phyloP scores from a whole-genome alignment of 495 filamentous ascomycete species.

The Talaromyces nanjingensis region DNA sequence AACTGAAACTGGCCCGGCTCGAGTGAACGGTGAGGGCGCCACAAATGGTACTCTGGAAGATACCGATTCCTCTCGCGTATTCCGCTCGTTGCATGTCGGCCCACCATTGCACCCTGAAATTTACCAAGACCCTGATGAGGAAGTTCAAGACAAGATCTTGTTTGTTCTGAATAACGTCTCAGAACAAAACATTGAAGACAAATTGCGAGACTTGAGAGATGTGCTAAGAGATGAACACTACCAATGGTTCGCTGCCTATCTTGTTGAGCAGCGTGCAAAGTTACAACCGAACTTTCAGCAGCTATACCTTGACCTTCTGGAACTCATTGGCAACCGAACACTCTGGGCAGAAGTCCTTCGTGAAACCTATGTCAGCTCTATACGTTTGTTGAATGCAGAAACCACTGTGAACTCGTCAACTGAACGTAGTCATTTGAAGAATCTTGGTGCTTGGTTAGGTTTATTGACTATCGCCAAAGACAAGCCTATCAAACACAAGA shows the following conservation, averaged over 20 bases:
- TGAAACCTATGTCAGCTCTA: conserved; percentile 85
- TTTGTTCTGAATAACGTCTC: conserved; percentile 97
- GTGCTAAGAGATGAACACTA: conserved; percentile 72
- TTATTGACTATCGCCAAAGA: conserved; percentile 89
- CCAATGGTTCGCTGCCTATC: conserved; percentile 91
- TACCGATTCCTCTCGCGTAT: conserved; percentile 45
- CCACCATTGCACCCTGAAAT: conserved; percentile 47
- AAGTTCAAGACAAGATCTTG: conserved; percentile 84
- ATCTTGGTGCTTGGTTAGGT: conserved; percentile 86
- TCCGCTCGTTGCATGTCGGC: conserved; percentile 70
- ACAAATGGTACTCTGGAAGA: conserved; percentile 65
- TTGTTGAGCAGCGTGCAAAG: conserved; percentile 96
- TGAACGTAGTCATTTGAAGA: conserved; percentile 84
- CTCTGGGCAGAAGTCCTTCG: conserved; percentile 83
- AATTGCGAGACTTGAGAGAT: conserved; percentile 71
- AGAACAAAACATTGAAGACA: conserved; percentile 73
- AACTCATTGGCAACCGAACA: conserved; percentile 67
- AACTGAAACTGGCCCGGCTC: conserved; percentile 25
- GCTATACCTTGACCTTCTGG: conserved; percentile 84
- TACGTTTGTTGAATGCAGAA: conserved; percentile 83
- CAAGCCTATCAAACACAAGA: conserved; percentile 91
- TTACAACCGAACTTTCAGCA: conserved; percentile 92
- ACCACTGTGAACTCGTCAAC: conserved; percentile 67
- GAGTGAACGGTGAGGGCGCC: conserved; percentile 33
- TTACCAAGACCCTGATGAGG: conserved; percentile 75